These are phyloP conservation scores for Quercus phellos DNA, from an alignment of 331 rosid genomes.

Conservation along the genomic window DNA sequence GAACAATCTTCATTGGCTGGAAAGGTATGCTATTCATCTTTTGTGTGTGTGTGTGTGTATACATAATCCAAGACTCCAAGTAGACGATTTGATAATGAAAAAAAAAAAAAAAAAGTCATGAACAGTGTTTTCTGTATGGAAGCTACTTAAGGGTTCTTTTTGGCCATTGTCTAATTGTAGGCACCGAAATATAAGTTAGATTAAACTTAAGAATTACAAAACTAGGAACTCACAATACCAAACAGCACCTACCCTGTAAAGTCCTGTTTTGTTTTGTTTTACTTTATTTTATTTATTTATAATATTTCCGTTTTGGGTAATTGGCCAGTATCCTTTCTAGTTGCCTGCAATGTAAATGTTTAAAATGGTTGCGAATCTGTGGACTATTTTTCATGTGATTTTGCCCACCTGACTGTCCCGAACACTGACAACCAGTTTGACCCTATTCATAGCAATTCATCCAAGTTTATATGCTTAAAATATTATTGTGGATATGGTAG, in stretches of 20 bases:
- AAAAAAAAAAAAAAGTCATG: not conserved
- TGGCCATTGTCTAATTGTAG: not conserved
- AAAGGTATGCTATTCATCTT: conserved; percentile 38
- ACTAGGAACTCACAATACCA: not conserved
- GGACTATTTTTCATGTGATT: not conserved
- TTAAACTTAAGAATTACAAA: not conserved
- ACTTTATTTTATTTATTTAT: too few relatives aligned
- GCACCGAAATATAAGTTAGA: not conserved
- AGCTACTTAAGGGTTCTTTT: not conserved
- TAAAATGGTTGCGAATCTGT: not conserved
- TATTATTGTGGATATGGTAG: not conserved
- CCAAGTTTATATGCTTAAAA: not conserved
- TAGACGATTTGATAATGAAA: not conserved
- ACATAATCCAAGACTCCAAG: too few relatives aligned
- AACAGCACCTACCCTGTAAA: not conserved
- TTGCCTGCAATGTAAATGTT: not conserved
- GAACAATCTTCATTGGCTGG: conserved; percentile 56
- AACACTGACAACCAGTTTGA: not conserved
- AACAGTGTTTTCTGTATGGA: not conserved
- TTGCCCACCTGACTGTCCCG: too few relatives aligned
- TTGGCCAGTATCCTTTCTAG: not conserved
- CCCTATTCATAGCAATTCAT: not conserved
- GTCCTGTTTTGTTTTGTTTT: not conserved
- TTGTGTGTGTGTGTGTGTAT: too few relatives aligned
- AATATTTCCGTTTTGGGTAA: not conserved